Conservation (phyloP, 2,329 filamentous ascomycete genomes). For the Mycosphaerella sp. region DNA sequence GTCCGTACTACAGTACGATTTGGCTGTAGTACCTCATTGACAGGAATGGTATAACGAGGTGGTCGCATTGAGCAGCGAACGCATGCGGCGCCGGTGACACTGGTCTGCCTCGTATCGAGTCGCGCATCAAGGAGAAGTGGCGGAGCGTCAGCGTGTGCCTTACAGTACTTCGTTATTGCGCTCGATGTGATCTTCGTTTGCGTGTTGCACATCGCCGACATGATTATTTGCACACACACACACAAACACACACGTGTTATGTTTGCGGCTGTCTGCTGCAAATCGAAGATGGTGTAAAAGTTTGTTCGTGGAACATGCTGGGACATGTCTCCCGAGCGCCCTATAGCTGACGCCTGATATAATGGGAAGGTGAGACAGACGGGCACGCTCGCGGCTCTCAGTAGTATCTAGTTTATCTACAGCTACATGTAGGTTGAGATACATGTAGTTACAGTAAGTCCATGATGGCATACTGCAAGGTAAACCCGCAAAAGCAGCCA, state of each 20-base stretch:
- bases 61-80: not conserved
- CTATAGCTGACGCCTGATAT: not conserved
- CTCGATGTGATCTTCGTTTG: no score
- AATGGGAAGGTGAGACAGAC: not conserved
- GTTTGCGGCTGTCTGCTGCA: not conserved
- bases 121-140: no score
- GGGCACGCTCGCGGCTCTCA: not conserved
- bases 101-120: no score
- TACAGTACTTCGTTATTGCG: no score
- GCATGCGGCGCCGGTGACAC: no score
- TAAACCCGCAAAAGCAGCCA: no score
- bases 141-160: no score
- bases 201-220: no score
- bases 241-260: slow-evolving; percentile 1
- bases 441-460: not conserved
- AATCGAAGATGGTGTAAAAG: slow-evolving; percentile 15
- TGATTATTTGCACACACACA: not conserved
- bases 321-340: not conserved
- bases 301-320: slow-evolving; percentile 8
- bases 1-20: not conserved
- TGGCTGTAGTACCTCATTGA: not conserved
- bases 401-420: no score
- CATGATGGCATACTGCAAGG: not conserved
- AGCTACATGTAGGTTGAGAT: no score
- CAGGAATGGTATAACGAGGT: not conserved